Evolutionary conservation across 257 asterid species (phyloP).

Genomic region (Scutellaria baicalensis): DNA sequence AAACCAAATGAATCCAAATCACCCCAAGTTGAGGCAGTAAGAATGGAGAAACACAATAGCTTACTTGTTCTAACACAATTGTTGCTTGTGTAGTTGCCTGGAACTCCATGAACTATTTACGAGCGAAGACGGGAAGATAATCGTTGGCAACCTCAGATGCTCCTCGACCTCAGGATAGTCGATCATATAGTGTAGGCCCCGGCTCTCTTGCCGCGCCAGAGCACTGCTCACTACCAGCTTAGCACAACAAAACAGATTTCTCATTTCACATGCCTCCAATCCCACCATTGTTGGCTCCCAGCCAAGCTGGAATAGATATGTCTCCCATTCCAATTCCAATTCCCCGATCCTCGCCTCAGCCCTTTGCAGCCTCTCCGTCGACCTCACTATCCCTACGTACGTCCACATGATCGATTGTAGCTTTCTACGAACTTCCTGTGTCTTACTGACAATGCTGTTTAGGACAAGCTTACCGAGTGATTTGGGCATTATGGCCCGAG

Average conservation of each 20-base stretch:
- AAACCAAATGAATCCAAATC: constrained; percentile 14
- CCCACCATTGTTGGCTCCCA: constrained; percentile 97
- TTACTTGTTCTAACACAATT: constrained; percentile 21
- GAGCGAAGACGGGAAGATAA: constrained; percentile 63
- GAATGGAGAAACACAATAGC: not conserved
- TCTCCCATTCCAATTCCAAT: constrained; percentile 86
- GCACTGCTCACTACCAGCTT: constrained; percentile 88
- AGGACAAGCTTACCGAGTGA: constrained; percentile 35
- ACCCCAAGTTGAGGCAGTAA: constrained; percentile 26
- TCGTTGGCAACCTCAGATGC: constrained; percentile 82
- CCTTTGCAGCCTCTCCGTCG: constrained; percentile 59
- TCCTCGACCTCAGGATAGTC: constrained; percentile 81
- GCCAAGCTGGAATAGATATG: constrained; percentile 73
- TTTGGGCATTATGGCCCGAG: constrained; percentile 51
- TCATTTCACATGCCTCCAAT: constrained; percentile 87
- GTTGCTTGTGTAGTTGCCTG: constrained; percentile 61
- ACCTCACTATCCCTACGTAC: constrained; percentile 83
- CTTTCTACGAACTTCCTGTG: constrained; percentile 64
- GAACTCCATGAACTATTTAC: constrained; percentile 80
- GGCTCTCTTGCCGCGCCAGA: constrained; percentile 85
- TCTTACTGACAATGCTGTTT: constrained; percentile 31
- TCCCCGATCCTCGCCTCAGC: constrained; percentile 80
- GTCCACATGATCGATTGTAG: constrained; percentile 85
- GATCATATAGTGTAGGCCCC: constrained; percentile 78
- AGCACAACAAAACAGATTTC: constrained; percentile 91